phyloP scores from a whole-genome alignment of 1,284 basidiomycete genomes.

The Moesziomyces antarcticus region DNA sequence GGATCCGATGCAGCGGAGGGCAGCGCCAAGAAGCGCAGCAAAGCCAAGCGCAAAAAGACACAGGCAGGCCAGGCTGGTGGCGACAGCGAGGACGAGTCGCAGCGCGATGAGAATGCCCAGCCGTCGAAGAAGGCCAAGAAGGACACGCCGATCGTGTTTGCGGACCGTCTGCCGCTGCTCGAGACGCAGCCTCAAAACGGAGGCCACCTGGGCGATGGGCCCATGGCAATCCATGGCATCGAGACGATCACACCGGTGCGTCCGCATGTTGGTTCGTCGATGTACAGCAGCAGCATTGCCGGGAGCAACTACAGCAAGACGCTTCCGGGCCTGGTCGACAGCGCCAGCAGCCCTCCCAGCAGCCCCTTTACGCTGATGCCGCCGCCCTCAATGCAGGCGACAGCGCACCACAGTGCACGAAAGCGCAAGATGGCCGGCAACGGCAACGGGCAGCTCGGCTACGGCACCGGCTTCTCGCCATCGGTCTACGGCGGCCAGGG shows the following conservation, averaged over 20 bases:
- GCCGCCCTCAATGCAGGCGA: conserved; percentile 49
- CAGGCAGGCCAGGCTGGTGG: conserved; percentile 10
- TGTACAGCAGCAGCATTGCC: conserved; percentile 49
- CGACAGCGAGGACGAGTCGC: conserved; percentile 37
- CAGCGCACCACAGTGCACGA: conserved; percentile 50
- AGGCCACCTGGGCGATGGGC: conserved; percentile 8
- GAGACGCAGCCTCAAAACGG: conserved; percentile 39
- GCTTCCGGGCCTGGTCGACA: conserved; percentile 57
- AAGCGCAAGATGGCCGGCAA: conserved; percentile 53
- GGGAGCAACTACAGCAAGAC: conserved; percentile 46
- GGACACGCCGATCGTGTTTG: conserved; percentile 1
- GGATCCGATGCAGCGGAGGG: conserved; percentile 8
- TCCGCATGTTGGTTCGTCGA: conserved; percentile 26
- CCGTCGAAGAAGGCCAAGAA: conserved; percentile 34
- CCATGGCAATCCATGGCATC: conserved; percentile 29
- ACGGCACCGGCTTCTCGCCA: conserved; percentile 38
- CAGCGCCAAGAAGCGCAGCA: conserved; percentile 40
- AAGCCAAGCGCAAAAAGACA: conserved; percentile 45
- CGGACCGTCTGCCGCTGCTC: conserved; percentile 42
- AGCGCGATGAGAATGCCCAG: conserved; percentile 19
- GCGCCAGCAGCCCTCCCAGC: conserved; percentile 58
- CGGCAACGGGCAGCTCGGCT: conserved; percentile 37
- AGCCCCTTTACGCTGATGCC: conserved; percentile 58
- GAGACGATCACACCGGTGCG: conserved; percentile 49
- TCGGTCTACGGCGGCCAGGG: conserved; percentile 34